phyloP scores from a whole-genome alignment of 192 early-diverging fungal species.

The Entomortierella beljakovae region DNA sequence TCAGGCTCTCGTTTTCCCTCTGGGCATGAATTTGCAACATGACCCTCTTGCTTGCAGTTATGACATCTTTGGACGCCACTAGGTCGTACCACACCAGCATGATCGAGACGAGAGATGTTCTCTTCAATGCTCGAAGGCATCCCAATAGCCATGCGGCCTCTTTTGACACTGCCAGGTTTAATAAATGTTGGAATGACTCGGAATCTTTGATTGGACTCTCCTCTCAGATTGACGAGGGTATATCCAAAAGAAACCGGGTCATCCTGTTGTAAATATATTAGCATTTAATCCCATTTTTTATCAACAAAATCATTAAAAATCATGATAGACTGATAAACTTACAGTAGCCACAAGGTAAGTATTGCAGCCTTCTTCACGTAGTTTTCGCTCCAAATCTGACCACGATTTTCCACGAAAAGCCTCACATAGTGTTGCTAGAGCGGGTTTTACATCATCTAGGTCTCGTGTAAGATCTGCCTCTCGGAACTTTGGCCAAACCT shows the following conservation, averaged over 20 bases:
- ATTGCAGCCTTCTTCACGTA: slow-evolving; percentile 39
- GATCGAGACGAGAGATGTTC: slow-evolving; percentile 23
- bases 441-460: slow-evolving; percentile 39
- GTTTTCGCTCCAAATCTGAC: slow-evolving; percentile 29
- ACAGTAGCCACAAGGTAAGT: slow-evolving; percentile 39
- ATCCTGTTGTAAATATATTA: slow-evolving; percentile 8
- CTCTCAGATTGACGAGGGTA: slow-evolving; percentile 36
- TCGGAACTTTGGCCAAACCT: slow-evolving; percentile 28
- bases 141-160: slow-evolving; percentile 37
- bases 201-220: slow-evolving; percentile 27
- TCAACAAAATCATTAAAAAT: not conserved
- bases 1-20: slow-evolving; percentile 32
- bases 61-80: slow-evolving; percentile 55
- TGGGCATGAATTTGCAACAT: slow-evolving; percentile 55
- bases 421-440: slow-evolving; percentile 14
- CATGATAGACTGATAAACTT: not conserved
- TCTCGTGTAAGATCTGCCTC: slow-evolving; percentile 38
- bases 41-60: slow-evolving; percentile 65
- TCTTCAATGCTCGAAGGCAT: slow-evolving; percentile 36
- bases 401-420: slow-evolving; percentile 15
- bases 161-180: slow-evolving; percentile 36
- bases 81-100: slow-evolving; percentile 29
- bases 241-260: slow-evolving; percentile 42
- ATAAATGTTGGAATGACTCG: slow-evolving; percentile 41
- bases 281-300: too few relatives aligned